Percentiles rank a stretch among this genome's conserved stretches.
phyloP scores from a whole-genome alignment of 257 asterid species.

The Knoxia roxburghii region DNA sequence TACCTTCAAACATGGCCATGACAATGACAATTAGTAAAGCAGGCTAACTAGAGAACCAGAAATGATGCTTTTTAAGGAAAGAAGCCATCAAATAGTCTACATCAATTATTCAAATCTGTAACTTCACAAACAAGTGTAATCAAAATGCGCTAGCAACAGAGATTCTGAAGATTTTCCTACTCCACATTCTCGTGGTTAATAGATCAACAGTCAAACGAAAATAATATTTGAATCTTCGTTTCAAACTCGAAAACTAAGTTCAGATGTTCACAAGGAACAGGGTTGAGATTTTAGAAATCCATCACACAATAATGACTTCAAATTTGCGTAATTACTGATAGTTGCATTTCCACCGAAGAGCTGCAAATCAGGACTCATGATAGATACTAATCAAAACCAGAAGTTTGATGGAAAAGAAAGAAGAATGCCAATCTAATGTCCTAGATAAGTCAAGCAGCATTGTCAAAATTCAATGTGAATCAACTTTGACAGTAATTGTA shows the following conservation, averaged over 20 bases:
- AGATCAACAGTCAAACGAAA: background rate
- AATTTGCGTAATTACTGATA: background rate
- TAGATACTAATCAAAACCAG: background rate
- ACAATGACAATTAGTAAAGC: conserved; percentile 17
- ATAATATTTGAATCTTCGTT: background rate
- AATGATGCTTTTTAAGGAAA: background rate
- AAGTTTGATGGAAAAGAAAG: background rate
- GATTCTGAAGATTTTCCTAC: too few species aligned
- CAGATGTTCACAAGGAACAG: conserved; percentile 1
- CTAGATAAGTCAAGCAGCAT: background rate
- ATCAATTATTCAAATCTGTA: background rate
- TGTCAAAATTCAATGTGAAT: background rate
- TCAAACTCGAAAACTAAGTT: background rate
- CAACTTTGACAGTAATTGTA: background rate
- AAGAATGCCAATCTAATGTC: background rate
- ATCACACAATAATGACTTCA: background rate
- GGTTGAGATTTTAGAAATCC: background rate
- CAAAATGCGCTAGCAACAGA: background rate
- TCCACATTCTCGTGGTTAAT: background rate
- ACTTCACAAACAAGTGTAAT: background rate
- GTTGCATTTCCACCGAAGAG: background rate
- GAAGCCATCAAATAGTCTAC: background rate
- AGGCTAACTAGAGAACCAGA: conserved; percentile 11
- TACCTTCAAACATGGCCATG: conserved; percentile 43
- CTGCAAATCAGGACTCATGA: background rate